These are phyloP conservation scores for Vigna radiata DNA, from an alignment of 306 rosid species.

Conservation along the genomic window DNA sequence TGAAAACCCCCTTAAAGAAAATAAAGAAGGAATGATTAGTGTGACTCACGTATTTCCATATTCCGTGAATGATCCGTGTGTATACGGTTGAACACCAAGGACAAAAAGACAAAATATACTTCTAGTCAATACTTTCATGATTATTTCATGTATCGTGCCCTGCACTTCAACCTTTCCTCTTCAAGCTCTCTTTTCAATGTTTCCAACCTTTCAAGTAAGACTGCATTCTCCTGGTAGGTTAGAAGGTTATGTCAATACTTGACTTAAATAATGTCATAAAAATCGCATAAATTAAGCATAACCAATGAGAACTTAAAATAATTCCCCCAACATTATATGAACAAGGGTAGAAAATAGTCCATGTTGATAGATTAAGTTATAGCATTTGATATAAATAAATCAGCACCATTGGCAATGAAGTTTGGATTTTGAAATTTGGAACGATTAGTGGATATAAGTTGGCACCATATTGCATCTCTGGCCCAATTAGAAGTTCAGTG, in stretches of 20 bases:
- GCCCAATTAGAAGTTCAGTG: conserved; percentile 18
- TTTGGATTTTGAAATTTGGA: background rate
- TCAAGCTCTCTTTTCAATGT: conserved; percentile 64
- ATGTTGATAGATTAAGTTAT: background rate
- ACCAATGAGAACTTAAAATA: conserved; percentile 18
- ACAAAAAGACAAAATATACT: conserved; percentile 27
- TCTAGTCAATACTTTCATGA: conserved; percentile 1
- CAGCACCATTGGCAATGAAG: conserved; percentile 1
- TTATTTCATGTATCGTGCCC: conserved; percentile 42
- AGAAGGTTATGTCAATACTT: conserved; percentile 41
- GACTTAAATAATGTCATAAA: background rate
- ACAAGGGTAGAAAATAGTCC: background rate
- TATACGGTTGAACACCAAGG: conserved; percentile 29
- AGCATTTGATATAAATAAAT: conserved; percentile 22
- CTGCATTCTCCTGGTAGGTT: conserved; percentile 60
- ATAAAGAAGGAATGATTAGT: background rate
- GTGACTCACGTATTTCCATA: background rate
- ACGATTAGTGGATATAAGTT: background rate
- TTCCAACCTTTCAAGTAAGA: conserved; percentile 59
- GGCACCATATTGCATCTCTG: background rate
- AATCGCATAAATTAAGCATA: conserved; percentile 25
- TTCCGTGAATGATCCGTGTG: conserved; percentile 29
- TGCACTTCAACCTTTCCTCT: conserved; percentile 61
- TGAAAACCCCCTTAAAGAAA: background rate
- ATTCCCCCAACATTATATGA: background rate